A percentile compares a stretch with the other conserved stretches of the same genome.
These are phyloP conservation scores for Cladophialophora exuberans DNA, from an alignment of 2,329 filamentous ascomycete genomes.

Conservation along the genomic window DNA sequence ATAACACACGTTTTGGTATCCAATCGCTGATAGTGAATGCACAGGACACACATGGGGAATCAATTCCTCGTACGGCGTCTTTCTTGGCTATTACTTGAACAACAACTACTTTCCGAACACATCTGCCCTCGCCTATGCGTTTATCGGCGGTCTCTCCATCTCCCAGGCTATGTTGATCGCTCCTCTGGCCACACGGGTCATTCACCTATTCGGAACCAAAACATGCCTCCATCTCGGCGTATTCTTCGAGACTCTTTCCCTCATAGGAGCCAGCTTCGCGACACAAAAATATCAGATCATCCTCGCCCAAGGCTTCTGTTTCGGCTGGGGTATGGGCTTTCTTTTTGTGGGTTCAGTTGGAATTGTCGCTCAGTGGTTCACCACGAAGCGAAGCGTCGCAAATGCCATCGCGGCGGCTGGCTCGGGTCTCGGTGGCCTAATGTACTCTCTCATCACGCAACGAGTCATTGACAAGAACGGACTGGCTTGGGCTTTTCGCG, in stretches of 20 bases:
- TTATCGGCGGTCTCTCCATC: conserved; percentile 63
- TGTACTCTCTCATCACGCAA: conserved; percentile 62
- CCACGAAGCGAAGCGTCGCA: conserved; percentile 59
- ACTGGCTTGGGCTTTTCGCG: conserved; percentile 63
- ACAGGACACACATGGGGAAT: conserved; percentile 71
- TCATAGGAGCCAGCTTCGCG: conserved; percentile 62
- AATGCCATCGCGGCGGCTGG: conserved; percentile 64
- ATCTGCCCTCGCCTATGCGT: conserved; percentile 60
- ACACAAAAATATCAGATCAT: conserved; percentile 63
- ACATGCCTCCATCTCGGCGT: conserved; percentile 60
- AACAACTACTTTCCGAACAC: conserved; percentile 59
- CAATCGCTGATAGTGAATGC: conserved; percentile 8
- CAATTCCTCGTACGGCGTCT: conserved; percentile 64
- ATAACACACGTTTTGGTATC: background rate
- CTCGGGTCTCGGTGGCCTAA: conserved; percentile 61
- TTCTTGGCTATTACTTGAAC: conserved; percentile 62
- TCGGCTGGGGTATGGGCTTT: conserved; percentile 66
- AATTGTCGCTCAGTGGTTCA: conserved; percentile 67
- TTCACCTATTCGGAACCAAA: conserved; percentile 57
- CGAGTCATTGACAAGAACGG: conserved; percentile 61
- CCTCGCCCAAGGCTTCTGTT: conserved; percentile 63
- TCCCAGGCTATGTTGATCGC: conserved; percentile 61
- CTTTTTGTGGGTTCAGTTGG: conserved; percentile 61
- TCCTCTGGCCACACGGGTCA: conserved; percentile 58
- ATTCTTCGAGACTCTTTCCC: conserved; percentile 50